Percentiles rank a stretch among this genome's conserved stretches.
Conservation (phyloP, 2,329 filamentous ascomycete genomes). For the Sporothrix dimorphospora region DNA sequence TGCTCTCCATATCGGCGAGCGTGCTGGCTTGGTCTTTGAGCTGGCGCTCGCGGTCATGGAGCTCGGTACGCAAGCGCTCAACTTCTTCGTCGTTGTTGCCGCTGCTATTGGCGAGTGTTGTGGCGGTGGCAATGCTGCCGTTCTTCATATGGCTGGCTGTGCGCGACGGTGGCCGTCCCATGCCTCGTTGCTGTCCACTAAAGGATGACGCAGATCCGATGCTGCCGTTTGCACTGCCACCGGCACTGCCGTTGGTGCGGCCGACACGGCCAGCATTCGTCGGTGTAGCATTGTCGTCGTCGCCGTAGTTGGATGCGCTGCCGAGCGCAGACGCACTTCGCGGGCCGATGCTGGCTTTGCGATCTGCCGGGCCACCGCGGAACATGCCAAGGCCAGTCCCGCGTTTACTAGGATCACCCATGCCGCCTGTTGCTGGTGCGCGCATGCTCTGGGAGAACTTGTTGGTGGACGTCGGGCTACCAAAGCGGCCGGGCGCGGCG, state of each 20-base stretch:
- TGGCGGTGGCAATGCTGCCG: conserved; percentile 32
- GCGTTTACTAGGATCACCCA: conserved; percentile 64
- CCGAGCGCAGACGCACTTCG: conserved; percentile 65
- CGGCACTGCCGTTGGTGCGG: conserved; percentile 48
- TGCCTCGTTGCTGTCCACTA: conserved; percentile 46
- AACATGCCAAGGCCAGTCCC: conserved; percentile 21
- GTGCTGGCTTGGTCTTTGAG: conserved; percentile 84
- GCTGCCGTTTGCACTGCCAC: conserved; percentile 39
- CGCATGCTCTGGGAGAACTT: conserved; percentile 68
- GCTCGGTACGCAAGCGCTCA: conserved; percentile 69
- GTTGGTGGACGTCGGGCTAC: conserved; percentile 63
- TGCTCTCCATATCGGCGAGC: conserved; percentile 87
- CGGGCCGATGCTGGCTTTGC: conserved; percentile 56
- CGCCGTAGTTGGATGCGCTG: conserved; percentile 50
- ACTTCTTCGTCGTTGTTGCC: conserved; percentile 72
- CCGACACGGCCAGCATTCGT: conserved; percentile 53
- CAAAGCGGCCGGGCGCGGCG: conserved; percentile 57
- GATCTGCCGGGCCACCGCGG: conserved; percentile 38
- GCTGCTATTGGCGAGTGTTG: conserved; percentile 49
- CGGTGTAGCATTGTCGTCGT: conserved; percentile 53
- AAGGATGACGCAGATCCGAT: conserved; percentile 51
- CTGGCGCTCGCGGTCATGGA: conserved; percentile 84
- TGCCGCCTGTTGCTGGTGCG: conserved; percentile 46
- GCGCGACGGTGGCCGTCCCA: conserved; percentile 52
- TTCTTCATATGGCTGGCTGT: conserved; percentile 29